Percentiles rank a stretch among this genome's conserved stretches.
Evolutionary conservation across 2,329 filamentous ascomycete genomes (phyloP).

Genomic region (Arachnomyces sp.): DNA sequence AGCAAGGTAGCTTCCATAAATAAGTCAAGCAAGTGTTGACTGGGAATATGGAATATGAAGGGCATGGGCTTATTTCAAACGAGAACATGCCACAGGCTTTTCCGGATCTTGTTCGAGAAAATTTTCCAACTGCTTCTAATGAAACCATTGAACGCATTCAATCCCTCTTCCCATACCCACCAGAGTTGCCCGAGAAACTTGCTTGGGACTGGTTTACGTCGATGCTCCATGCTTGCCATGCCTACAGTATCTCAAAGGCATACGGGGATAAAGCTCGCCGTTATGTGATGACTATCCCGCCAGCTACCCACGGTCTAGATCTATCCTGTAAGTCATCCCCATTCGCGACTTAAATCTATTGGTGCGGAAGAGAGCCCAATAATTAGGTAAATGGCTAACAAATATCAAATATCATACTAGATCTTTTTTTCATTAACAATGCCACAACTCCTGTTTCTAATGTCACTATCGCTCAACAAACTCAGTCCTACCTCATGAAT

Average conservation of each 20-base stretch:
- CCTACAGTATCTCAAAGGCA: slow-evolving; percentile 1
- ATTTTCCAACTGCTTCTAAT: slow-evolving; percentile 2
- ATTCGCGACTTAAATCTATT: too few species aligned
- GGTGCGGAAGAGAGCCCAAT: too few species aligned
- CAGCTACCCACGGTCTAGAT: slow-evolving; percentile 4
- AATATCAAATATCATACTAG: background rate
- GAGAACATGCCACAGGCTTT: slow-evolving; percentile 4
- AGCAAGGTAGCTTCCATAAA: background rate
- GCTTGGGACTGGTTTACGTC: slow-evolving; percentile 9
- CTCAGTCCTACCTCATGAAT: background rate
- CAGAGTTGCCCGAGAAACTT: slow-evolving; percentile 3
- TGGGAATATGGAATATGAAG: slow-evolving; percentile 5
- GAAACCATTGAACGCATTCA: slow-evolving; percentile 1
- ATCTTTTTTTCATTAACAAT: background rate
- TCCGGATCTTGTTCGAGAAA: background rate
- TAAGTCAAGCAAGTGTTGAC: slow-evolving; percentile 1
- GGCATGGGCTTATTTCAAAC: background rate
- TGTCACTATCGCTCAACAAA: background rate
- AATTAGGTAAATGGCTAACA: too few species aligned
- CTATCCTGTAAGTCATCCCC: slow-evolving; percentile 8
- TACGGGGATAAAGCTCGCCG: slow-evolving; percentile 1
- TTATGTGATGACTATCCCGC: slow-evolving; percentile 5
- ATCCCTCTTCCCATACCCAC: slow-evolving; percentile 1
- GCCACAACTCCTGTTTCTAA: background rate
- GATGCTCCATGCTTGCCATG: slow-evolving; percentile 7